Base-by-base conservation (phyloP, 2,329 filamentous ascomycete genomes). In the Diaporthe caulivora region DNA sequence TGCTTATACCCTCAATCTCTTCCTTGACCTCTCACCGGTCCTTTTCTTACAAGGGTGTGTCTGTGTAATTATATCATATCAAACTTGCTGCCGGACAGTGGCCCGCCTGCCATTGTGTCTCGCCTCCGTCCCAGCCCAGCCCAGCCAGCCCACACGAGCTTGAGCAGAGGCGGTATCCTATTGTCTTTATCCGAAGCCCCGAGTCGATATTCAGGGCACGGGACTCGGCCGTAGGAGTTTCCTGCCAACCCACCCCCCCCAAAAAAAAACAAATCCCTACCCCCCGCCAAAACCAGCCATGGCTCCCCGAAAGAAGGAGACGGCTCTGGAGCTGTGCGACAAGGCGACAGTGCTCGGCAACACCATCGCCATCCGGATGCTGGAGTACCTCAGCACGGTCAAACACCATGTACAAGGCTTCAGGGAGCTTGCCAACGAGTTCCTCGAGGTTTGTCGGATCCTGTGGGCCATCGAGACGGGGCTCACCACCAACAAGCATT, bases 391-490 rank as follows among this genome's bases (percentile, higher is more conserved):
- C 29, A 89, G 87, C 71, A 86, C 87, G 6, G 86, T 87, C 73
- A 90, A 89, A 77, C 82, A 86, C 47, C 85, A 87, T 47, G 87
- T 88, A 0, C 82, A 86, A 68, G 88, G 89, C 42, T 90, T 92
- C 80, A 87, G 89, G 73, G 83, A 86, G 34, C 85, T 94, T 26
- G 91, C 92, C 13, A 87, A 88, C 75, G 90, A 92, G 76, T 93
- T 93, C 78, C 86, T 94, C 73, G 91, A 93, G 72, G 89, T 90
- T 7, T 92, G 89, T 79, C 88, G 91, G 70, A 88, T 91, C 54
- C 84, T 94, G 54, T 92, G 91, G 85, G 88, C 90, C n/a, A 91
- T 93, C 75, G 91, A 93, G 80, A 88, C 90, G 29, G 92, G 92
- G 7, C 85, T 97, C 57, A 57, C 18, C 40, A 81, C 84, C 40